Evolutionary conservation across 2,329 filamentous ascomycete genomes (phyloP), one percentile per base, ranked within the genome.

Genomic region (Knoxdaviesia proteae): DNA sequence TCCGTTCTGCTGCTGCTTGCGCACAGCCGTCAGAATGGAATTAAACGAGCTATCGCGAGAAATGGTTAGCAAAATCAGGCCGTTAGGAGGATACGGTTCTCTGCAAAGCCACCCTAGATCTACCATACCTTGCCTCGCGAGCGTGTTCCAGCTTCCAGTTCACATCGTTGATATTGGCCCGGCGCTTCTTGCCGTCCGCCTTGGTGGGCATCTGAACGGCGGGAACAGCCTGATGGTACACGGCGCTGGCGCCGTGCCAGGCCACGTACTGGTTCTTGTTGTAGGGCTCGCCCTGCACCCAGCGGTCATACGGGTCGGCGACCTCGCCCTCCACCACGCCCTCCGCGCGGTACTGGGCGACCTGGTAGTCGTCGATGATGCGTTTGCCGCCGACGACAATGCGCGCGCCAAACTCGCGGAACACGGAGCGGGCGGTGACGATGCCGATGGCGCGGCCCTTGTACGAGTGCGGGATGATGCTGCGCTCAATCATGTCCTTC

Each of bases 181-280:
- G 81, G 50, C 81, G 73, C 64, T 84, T 84, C 64, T 92, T 94
- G 48, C 72, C 71, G 50, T 87, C 82, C 6, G 75, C 67, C 59
- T 92, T 93, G 45, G 81, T 80, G 33, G 75, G 76, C 45, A 79
- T 65, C 3, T 84, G 84, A n/a, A 83, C 75, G 29, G 79, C 77
- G 1, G 84, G 83, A 1, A 70, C 73, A 44, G 77, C 78, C 8
- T 82, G 84, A 56, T 96, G 86, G 57, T 98, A 98, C 30, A 98
- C 90, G 36, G 83, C 79, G 57, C 88, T 96, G 40, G 90, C 90
- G 41, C 90, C 90, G 57, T 94, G 87, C 90, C 90, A 98, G 32
- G 90, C 90, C 32, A 98, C 90, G 55, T 94, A 98, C 58, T 94
- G 87, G 56, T 98, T 98, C 62, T 88, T 86, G 67, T 98, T 94